Percentiles rank a stretch among this genome's conserved stretches.
phyloP scores from a whole-genome alignment of 2,329 filamentous ascomycete species.

The Aspergillus aculeatus region DNA sequence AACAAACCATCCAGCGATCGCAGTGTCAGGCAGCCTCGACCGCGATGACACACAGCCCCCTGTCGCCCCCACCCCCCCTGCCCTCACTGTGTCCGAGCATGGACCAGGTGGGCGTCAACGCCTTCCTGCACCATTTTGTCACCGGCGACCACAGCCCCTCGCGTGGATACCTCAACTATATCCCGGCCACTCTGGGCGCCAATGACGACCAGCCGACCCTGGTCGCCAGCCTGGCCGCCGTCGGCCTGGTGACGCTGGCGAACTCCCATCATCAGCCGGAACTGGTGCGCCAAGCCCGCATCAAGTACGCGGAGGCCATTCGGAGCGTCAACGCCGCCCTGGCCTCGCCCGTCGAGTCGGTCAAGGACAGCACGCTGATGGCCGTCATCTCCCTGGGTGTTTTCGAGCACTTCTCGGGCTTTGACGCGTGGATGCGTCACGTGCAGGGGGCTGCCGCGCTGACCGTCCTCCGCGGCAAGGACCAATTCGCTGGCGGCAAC shows the following conservation, averaged over 20 bases:
- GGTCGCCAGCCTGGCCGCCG: slow-evolving; percentile 26
- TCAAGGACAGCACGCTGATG: slow-evolving; percentile 29
- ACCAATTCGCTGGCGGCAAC: slow-evolving; percentile 19
- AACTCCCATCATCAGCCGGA: slow-evolving; percentile 22
- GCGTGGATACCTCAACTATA: slow-evolving; percentile 26
- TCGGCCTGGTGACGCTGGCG: slow-evolving; percentile 27
- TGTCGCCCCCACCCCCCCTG: slow-evolving; percentile 1
- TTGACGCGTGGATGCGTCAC: slow-evolving; percentile 24
- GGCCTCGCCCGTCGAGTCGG: slow-evolving; percentile 20
- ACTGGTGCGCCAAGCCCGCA: slow-evolving; percentile 20
- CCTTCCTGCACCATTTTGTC: slow-evolving; percentile 26
- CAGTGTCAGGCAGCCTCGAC: slow-evolving; percentile 4
- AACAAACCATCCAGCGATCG: slow-evolving; percentile 22
- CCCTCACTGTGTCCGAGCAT: slow-evolving; percentile 8
- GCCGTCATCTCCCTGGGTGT: slow-evolving; percentile 28
- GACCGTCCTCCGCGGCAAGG: slow-evolving; percentile 23
- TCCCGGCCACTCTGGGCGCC: slow-evolving; percentile 16
- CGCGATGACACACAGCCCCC: neutral
- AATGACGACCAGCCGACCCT: slow-evolving; percentile 22
- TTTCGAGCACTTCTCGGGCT: slow-evolving; percentile 26
- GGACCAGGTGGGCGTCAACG: slow-evolving; percentile 27
- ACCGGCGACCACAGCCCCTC: slow-evolving; percentile 14
- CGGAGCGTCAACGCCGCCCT: slow-evolving; percentile 22
- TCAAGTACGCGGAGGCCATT: slow-evolving; percentile 28
- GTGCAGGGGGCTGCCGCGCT: slow-evolving; percentile 26